Evolutionary conservation across 306 rosid species (phyloP), one percentile per base, ranked within the genome.

Genomic region (Rubus parviflorus): DNA sequence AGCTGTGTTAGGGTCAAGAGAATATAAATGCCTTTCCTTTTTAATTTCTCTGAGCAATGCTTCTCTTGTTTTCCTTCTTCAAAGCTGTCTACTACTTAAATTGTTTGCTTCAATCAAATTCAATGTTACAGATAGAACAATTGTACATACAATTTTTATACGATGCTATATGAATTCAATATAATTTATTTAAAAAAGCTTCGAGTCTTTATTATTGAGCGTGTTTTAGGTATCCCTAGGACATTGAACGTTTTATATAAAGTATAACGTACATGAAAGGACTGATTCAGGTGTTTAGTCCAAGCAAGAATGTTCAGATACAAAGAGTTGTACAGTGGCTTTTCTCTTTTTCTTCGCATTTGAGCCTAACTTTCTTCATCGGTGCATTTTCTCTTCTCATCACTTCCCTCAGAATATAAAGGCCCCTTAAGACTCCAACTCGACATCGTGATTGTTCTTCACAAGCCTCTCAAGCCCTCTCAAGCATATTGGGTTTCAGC

Each of bases 321-420:
- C 35, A 30, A 30, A 3, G 46, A 42, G 8, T 42, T 42, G 46
- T 8, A 42, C 46, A 42, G 46, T 42, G 2, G 35, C 35, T 2
- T 42, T 42, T 42, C 46, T 42, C 6, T 42, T 42, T 81, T 83
- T 61, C 70, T 83, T 77, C 76, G 35, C 35, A 30, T 30, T 30
- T 30, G 35, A 30, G 35, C 35, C 2, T 30, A 30, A 30, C 35
- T 30, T 30, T 30, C 35, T 30, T 30, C 35, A 30, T 30, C 35
- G 35, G 35, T 30, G 47, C 68, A 52, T 40, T 86, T 82, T 81
- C 82, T 52, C 81, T 68, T 80, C 75, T 71, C 74, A 61, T 67
- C 78, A 46, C 81, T 47, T 47, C 17, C 35, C 35, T 30, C 35
- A 30, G 35, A 30, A 30, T 30, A 30, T 2, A 3, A 47, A 11